Percentiles rank a stretch among this genome's conserved stretches.
phyloP scores from a whole-genome alignment of 2,329 filamentous ascomycete genomes.

The Aureobasidium sp. region DNA sequence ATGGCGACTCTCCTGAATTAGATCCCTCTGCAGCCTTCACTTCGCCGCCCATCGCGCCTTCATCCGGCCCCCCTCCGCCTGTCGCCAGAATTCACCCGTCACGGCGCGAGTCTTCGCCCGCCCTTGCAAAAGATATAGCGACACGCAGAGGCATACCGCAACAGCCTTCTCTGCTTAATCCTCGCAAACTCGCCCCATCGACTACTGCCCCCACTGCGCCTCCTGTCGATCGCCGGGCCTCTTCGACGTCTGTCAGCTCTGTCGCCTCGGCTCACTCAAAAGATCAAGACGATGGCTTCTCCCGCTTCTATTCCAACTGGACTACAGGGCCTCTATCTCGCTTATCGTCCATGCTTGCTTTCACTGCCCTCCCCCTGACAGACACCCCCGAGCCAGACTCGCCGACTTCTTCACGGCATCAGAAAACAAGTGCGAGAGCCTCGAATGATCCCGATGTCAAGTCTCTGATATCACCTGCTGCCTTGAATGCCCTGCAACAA shows the following conservation, averaged over 20 bases:
- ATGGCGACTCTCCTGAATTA: constrained; percentile 16
- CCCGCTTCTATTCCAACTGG: constrained; percentile 75
- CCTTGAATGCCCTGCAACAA: constrained; percentile 64
- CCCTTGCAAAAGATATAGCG: constrained; percentile 33
- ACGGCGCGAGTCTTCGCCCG: constrained; percentile 29
- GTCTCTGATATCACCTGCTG: constrained; percentile 77
- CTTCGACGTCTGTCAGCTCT: constrained; percentile 23
- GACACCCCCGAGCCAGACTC: constrained; percentile 21
- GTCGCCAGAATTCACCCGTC: constrained; percentile 9
- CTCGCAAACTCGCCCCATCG: neutral
- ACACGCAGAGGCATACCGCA: constrained; percentile 31
- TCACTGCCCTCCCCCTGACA: constrained; percentile 76
- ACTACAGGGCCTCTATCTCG: constrained; percentile 85
- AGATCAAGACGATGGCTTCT: constrained; percentile 59
- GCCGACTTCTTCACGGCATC: constrained; percentile 23
- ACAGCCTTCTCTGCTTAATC: constrained; percentile 18
- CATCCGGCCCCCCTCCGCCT: neutral
- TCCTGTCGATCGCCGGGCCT: neutral
- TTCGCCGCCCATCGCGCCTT: neutral
- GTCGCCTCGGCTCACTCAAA: neutral
- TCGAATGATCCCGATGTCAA: constrained; percentile 60
- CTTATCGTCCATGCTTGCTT: constrained; percentile 83
- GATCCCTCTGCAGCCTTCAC: neutral
- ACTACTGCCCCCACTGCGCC: neutral
- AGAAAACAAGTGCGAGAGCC: constrained; percentile 24